These are phyloP conservation scores for Rutstroemia sp. DNA, from an alignment of 2,329 filamentous ascomycete genomes.

Conservation along the genomic window DNA sequence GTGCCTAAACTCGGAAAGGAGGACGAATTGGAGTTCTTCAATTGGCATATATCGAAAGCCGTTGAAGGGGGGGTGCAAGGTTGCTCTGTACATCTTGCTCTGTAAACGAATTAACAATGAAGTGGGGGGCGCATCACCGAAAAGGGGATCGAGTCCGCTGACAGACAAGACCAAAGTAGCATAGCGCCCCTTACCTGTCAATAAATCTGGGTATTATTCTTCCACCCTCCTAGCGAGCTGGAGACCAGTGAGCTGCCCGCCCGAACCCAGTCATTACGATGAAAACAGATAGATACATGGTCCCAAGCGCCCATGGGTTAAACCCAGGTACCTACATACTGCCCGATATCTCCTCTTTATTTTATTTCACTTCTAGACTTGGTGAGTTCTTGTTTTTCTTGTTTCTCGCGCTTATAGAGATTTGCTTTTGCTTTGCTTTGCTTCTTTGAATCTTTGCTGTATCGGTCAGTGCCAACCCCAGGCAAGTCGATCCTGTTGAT, in stretches of 20 bases:
- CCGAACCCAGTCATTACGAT: background rate
- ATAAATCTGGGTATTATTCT: slow-evolving; percentile 11
- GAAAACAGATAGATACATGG: background rate
- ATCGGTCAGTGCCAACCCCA: too few species aligned
- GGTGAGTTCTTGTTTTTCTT: slow-evolving; percentile 3
- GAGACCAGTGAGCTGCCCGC: too few species aligned
- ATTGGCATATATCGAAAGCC: slow-evolving; percentile 22
- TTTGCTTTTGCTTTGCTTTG: background rate
- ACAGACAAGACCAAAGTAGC: slow-evolving; percentile 17
- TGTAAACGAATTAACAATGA: background rate
- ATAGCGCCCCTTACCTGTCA: slow-evolving; percentile 21
- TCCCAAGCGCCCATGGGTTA: slow-evolving; percentile 8
- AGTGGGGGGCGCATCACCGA: slow-evolving; percentile 17
- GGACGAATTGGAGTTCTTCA: slow-evolving; percentile 21
- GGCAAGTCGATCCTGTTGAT: slow-evolving; percentile 10
- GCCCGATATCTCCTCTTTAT: background rate
- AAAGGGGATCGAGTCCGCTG: slow-evolving; percentile 18
- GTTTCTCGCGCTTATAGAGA: slow-evolving; percentile 11
- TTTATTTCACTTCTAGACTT: background rate
- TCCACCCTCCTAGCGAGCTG: too few species aligned
- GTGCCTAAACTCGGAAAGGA: slow-evolving; percentile 27
- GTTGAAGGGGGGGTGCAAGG: slow-evolving; percentile 15
- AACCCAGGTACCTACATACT: slow-evolving; percentile 8
- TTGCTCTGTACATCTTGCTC: slow-evolving; percentile 12
- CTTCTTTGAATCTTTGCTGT: slow-evolving; percentile 1